These are phyloP conservation scores for Dactylellina haptotyla DNA, from an alignment of 2,329 filamentous ascomycete species.

Conservation along the genomic window DNA sequence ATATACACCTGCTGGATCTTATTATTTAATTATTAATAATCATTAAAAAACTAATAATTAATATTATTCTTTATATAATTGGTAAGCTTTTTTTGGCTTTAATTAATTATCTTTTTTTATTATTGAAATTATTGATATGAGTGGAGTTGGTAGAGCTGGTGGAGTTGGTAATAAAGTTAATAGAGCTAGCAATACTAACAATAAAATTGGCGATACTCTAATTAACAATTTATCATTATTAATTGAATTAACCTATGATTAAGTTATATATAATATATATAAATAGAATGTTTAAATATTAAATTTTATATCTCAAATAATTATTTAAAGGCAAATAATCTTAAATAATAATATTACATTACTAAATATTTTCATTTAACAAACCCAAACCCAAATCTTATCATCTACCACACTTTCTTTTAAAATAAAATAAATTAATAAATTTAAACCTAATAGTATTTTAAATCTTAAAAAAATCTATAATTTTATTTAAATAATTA, in stretches of 20 bases:
- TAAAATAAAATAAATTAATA: neutral
- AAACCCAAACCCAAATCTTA: neutral
- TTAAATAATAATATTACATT: neutral
- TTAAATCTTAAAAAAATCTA: neutral
- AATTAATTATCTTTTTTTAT: too few species aligned
- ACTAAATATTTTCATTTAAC: neutral
- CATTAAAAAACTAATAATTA: too few species aligned
- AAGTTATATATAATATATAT: neutral
- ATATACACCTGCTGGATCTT: too few species aligned
- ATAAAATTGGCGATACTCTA: neutral
- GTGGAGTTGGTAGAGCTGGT: too few species aligned
- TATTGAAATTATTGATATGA: too few species aligned
- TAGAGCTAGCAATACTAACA: too few species aligned
- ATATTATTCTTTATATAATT: too few species aligned
- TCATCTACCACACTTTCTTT: neutral
- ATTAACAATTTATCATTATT: neutral
- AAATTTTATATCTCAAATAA: neutral
- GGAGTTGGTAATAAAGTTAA: too few species aligned
- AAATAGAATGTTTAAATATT: neutral
- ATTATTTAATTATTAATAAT: too few species aligned
- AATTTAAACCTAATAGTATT: neutral
- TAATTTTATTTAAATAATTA: neutral
- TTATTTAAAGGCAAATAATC: neutral
- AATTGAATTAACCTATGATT: neutral
- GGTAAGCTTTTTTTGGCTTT: too few species aligned